Base-by-base conservation (phyloP, 2,329 filamentous ascomycete genomes). In the Phoma herbarum region DNA sequence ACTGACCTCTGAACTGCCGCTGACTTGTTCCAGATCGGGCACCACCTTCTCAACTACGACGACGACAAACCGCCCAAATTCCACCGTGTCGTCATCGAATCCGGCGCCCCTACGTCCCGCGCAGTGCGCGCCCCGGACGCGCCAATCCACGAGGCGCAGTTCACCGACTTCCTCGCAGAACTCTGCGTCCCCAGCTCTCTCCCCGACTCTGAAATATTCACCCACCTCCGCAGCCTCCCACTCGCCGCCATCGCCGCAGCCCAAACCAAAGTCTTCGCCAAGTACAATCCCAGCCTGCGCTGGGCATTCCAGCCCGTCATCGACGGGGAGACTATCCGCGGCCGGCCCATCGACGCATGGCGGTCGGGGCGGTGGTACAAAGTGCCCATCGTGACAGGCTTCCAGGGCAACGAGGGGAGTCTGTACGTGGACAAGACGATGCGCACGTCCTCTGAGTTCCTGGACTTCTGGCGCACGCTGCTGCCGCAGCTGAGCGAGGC, bases 231-330 rank as follows among this genome's bases (percentile, higher is more conserved):
- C n/a, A 68, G 72, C 1, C 66, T 79, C 5, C 73, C 80, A 0
- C 73, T 72, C 9, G 62, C 72, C 0, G 63, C 56, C 0, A 69
- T 83, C 12, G 76, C 73, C 7, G 65, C 72, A 9, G 81, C 80
- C 4, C 80, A 81, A 41, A 77, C 73, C 10, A 70, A 66, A 2
- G 74, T 83, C 0, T 83, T 83, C 51, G 75, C 80, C 52, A 75
- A 75, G 39, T 83, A 81, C 60, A 82, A 82, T 33, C 77, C 80
- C 0, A 81, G 78, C 9, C 68, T 82, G 0, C 73, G 79, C 26
- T 84, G 81, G 81, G 81, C 90, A 0, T 92, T 90, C 77, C 89
- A 91, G 66, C 89, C 89, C 8, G 85, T 88, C 33, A 84, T 91
- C 56, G 88, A 90, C 67, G 83, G 83, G 4, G 82, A 84, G 12